These are phyloP conservation scores for Sugiyamaella novakii DNA, from an alignment of 1,139 yeast genomes.

Conservation along the genomic window DNA sequence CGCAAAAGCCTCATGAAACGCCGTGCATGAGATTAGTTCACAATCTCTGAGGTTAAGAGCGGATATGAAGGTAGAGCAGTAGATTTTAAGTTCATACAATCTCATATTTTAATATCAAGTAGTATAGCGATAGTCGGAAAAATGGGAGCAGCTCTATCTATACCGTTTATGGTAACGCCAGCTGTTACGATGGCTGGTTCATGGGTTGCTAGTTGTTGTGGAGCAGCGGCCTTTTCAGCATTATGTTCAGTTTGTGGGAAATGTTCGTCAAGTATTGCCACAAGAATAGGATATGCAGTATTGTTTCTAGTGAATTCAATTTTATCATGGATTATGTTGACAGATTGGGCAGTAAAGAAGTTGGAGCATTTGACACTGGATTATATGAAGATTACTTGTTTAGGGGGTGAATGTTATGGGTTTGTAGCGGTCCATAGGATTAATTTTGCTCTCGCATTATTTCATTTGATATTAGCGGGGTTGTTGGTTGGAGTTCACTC, in stretches of 20 bases:
- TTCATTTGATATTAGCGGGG: constrained; percentile 73
- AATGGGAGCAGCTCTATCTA: constrained; percentile 86
- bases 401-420: constrained; percentile 85
- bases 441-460: constrained; percentile 80
- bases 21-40: too few relatives aligned
- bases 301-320: constrained; percentile 76
- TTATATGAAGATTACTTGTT: constrained; percentile 69
- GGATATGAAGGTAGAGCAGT: too few relatives aligned
- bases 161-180: constrained; percentile 55
- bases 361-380: constrained; percentile 69
- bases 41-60: too few relatives aligned
- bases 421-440: constrained; percentile 91
- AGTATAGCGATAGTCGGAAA: not conserved
- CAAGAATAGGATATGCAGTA: constrained; percentile 82
- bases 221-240: constrained; percentile 81
- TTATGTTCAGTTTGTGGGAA: constrained; percentile 55
- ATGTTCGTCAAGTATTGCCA: constrained; percentile 73
- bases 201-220: constrained; percentile 76
- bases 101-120: too few relatives aligned
- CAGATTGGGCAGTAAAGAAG: constrained; percentile 76
- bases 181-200: constrained; percentile 63
- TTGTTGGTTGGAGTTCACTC: constrained; percentile 74
- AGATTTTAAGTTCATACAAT: too few relatives aligned
- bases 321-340: constrained; percentile 86
- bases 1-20: too few relatives aligned